Conservation (phyloP, 2,329 filamentous ascomycete species). For the Ilyonectria destructans region DNA sequence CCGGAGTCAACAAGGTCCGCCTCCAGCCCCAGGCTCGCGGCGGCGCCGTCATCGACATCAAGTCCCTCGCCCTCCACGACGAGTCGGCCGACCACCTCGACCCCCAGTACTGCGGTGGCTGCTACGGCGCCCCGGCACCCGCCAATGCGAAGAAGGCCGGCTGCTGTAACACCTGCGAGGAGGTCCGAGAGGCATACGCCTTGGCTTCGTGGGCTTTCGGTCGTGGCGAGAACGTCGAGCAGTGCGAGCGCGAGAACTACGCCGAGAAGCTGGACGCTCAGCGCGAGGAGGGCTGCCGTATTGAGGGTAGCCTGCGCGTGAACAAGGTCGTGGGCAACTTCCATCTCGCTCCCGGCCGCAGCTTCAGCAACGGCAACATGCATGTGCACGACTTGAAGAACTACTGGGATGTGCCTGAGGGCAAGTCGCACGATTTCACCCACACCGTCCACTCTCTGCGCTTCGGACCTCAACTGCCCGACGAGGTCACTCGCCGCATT, state of each 20-base stretch:
- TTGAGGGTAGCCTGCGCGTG: constrained; percentile 92
- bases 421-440: constrained; percentile 86
- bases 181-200: constrained; percentile 96
- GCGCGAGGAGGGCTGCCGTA: constrained; percentile 91
- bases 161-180: constrained; percentile 97
- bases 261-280: constrained; percentile 89
- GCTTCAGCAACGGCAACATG: constrained; percentile 96
- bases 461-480: constrained; percentile 93
- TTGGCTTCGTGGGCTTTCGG: constrained; percentile 94
- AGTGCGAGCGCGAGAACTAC: constrained; percentile 96
- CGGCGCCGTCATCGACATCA: constrained; percentile 81
- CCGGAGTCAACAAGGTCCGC: constrained; percentile 93
- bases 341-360: constrained; percentile 95
- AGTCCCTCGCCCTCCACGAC: constrained; percentile 76
- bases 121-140: constrained; percentile 88
- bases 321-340: constrained; percentile 99
- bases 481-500: constrained; percentile 76
- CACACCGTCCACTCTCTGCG: constrained; percentile 91
- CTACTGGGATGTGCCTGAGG: constrained; percentile 84
- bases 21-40: constrained; percentile 82
- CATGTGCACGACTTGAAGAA: constrained; percentile 98
- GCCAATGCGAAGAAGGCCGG: constrained; percentile 81
- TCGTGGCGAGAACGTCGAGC: constrained; percentile 91
- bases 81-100: constrained; percentile 85
- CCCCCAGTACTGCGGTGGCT: constrained; percentile 92